Evolutionary conservation across 208 protist genomes (phyloP), one percentile per base, ranked within the genome.

Genomic region (Acanthamoeba sp.): DNA sequence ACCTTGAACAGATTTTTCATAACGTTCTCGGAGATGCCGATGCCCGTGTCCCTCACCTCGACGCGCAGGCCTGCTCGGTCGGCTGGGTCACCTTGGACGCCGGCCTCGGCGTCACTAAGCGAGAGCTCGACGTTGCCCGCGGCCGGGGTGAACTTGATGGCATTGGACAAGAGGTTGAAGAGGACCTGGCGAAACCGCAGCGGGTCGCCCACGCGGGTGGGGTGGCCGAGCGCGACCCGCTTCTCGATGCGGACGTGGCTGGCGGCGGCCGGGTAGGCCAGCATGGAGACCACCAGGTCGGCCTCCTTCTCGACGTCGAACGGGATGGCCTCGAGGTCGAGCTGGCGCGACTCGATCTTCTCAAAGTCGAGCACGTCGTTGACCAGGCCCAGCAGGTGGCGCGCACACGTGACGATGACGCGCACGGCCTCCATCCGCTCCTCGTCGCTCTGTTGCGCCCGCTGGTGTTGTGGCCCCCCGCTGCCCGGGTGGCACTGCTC

Each of bases 21-120:
- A 12, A 71, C 80, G n/a, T 55, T 38, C 1, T 94, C 69, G 0
- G 95, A 59, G 40, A 96, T 96, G 76, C 95, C 95, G 48, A 96
- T 96, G 73, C 95, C 95, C 14, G 91, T 95, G 59, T 96, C 95
- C 40, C 85, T 40, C 24, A 96, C 91, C 10, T 88, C 76, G n/a
- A 96, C 94, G 62, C 45, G 42, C 12, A 93, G 18, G 42, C 76
- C 7, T 6, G 20, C 20, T 20, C 20, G 69, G 57, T 32, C 9
- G 76, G 2, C 6, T 71, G 29, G 24, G 62, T 36, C 29, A 36
- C n/a, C 59, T 4, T 71, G 27, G 4, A 5, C 62, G 29, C 22
- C 66, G 6, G 66, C 32, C 1, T 52, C 48, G 7, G 73, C 80
- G 0, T 92, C 94, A 0, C 20, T 38, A 2, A 93, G 6, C 4